These are phyloP conservation scores for Heliamphora pulchella DNA, from an alignment of 179 eudicot genomes.

Conservation along the genomic window DNA sequence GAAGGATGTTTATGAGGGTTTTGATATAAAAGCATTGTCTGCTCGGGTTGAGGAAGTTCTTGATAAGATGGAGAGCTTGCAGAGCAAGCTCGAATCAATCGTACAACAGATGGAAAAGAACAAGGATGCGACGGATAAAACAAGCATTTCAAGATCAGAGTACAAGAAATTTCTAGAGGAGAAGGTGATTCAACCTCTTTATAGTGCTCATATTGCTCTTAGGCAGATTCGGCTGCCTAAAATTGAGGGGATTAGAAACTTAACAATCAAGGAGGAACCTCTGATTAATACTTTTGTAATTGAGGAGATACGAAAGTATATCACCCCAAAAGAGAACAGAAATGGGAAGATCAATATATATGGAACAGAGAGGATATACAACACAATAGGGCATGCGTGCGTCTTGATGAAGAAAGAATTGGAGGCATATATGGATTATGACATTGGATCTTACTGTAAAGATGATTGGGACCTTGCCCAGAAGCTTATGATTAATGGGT, in stretches of 20 bases:
- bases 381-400: conserved; percentile 87
- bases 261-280: conserved; percentile 52
- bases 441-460: conserved; percentile 80
- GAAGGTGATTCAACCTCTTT: conserved; percentile 70
- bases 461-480: conserved; percentile 91
- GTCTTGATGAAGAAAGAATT: conserved; percentile 67
- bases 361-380: conserved; percentile 49
- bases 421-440: conserved; percentile 87
- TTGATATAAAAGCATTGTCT: conserved; percentile 49
- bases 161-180: conserved; percentile 69
- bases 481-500: conserved; percentile 81
- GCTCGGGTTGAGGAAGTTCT: conserved; percentile 74
- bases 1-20: conserved; percentile 31
- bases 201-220: conserved; percentile 73
- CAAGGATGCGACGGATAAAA: conserved; percentile 25
- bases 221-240: conserved; percentile 76
- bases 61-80: conserved; percentile 58
- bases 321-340: conserved; percentile 77
- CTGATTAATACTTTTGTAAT: conserved; percentile 61
- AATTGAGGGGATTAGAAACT: conserved; percentile 31
- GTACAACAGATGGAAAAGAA: conserved; percentile 63
- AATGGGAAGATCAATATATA: conserved; percentile 60
- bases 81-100: conserved; percentile 57
- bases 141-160: conserved; percentile 41
- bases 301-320: conserved; percentile 89